phyloP scores from a whole-genome alignment of 257 asterid genomes.

The Scutellaria minor region DNA sequence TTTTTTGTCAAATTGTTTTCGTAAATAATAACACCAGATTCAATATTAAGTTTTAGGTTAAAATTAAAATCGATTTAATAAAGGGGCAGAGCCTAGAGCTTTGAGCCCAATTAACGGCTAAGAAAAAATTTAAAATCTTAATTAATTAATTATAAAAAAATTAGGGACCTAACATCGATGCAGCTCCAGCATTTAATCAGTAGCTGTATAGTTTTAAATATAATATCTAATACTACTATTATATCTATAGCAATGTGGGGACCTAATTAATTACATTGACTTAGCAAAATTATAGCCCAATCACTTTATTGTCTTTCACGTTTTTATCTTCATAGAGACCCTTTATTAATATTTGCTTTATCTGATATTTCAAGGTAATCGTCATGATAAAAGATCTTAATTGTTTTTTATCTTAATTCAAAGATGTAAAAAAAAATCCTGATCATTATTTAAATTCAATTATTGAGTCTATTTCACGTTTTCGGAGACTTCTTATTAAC shows the following conservation, averaged over 20 bases:
- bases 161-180: constrained; percentile 26
- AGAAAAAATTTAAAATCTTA: no score
- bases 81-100: no score
- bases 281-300: constrained; percentile 17
- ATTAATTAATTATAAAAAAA: not conserved
- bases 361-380: no score
- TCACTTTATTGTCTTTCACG: constrained; percentile 36
- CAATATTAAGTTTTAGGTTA: no score
- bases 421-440: no score
- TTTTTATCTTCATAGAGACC: not conserved
- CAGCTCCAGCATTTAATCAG: constrained; percentile 7
- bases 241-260: constrained; percentile 29
- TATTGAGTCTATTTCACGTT: constrained; percentile 26
- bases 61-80: no score
- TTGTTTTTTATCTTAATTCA: no score
- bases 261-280: constrained; percentile 30
- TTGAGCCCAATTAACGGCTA: no score
- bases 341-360: no score
- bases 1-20: no score
- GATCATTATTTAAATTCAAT: not conserved
- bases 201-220: not conserved
- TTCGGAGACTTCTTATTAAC: constrained; percentile 19
- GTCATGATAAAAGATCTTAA: no score
- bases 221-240: not conserved
- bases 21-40: no score